A percentile compares a stretch with the other conserved stretches of the same genome.
Evolutionary conservation across 164 flowering plant genomes (phyloP).

Genomic region (Tinospora cordifolia): DNA sequence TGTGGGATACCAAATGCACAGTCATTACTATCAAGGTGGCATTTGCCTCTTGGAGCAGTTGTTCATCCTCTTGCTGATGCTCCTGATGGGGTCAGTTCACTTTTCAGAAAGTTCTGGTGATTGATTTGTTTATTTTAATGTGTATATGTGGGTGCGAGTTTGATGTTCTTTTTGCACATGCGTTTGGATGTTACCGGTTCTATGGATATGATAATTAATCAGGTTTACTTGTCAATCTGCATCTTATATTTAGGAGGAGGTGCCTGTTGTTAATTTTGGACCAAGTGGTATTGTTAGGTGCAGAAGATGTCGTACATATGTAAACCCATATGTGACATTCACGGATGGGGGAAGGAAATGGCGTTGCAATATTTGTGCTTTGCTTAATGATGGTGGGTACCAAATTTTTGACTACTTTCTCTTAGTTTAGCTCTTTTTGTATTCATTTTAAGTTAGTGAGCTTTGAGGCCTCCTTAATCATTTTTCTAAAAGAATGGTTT

Average conservation of each 20-base stretch:
- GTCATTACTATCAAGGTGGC: slow-evolving; percentile 89
- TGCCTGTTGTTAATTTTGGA: slow-evolving; percentile 77
- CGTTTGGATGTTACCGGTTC: background rate
- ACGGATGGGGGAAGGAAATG: slow-evolving; percentile 90
- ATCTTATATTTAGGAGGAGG: slow-evolving; percentile 65
- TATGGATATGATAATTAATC: background rate
- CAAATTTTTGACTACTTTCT: background rate
- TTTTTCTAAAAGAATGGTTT: background rate
- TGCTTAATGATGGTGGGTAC: slow-evolving; percentile 81
- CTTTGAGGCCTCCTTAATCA: background rate
- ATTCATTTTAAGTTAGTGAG: background rate
- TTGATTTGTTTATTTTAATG: background rate
- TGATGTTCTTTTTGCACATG: background rate
- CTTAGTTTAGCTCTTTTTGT: background rate
- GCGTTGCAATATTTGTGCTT: slow-evolving; percentile 89
- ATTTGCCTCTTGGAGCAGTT: slow-evolving; percentile 92
- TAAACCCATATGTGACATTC: slow-evolving; percentile 84
- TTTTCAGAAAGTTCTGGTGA: slow-evolving; percentile 8
- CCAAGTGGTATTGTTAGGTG: slow-evolving; percentile 79
- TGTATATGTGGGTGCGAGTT: background rate
- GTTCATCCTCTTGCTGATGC: slow-evolving; percentile 92
- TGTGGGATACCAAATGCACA: slow-evolving; percentile 82
- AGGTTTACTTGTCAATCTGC: slow-evolving; percentile 6
- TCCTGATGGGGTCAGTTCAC: slow-evolving; percentile 78
- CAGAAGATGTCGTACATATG: slow-evolving; percentile 90